These are phyloP conservation scores for Psilocybe subaeruginosa DNA, from an alignment of 768 basidiomycete species.

Conservation along the genomic window DNA sequence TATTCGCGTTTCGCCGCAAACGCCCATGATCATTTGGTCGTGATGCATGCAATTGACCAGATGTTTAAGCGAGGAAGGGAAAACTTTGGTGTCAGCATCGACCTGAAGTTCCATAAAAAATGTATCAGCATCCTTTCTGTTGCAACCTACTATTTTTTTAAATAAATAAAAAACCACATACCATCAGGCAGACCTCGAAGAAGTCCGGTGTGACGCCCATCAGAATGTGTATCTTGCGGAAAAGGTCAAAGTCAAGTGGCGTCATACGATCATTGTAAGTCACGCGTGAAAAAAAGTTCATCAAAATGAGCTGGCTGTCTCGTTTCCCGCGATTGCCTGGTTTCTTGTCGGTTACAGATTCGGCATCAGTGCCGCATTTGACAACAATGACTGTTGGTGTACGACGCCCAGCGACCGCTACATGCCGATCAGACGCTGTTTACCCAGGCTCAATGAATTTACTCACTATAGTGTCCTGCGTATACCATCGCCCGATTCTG, in stretches of 20 bases:
- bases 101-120: conserved; percentile 58
- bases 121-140: neutral
- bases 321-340: conserved; percentile 98
- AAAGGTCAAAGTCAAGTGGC: conserved; percentile 96
- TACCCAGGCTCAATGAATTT: neutral
- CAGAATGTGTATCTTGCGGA: conserved; percentile 92
- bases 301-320: conserved; percentile 97
- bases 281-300: conserved; percentile 99
- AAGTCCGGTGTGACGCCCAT: conserved; percentile 99
- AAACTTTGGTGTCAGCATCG: conserved; percentile 97
- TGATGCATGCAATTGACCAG: conserved; percentile 99
- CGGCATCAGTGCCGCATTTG: conserved; percentile 92
- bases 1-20: conserved; percentile 98
- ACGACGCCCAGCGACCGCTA: conserved; percentile 82
- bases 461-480: conserved; percentile 98
- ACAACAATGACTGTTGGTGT: conserved; percentile 95
- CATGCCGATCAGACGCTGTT: conserved; percentile 10
- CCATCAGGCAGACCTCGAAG: conserved; percentile 98
- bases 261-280: conserved; percentile 99
- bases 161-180: conserved; percentile 38
- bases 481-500: conserved; percentile 98
- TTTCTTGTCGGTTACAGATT: conserved; percentile 84
- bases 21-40: conserved; percentile 98
- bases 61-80: conserved; percentile 85
- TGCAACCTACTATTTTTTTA: neutral